Evolutionary conservation across 2,329 filamentous ascomycete species (phyloP).

Genomic region (Cercospora sp.): DNA sequence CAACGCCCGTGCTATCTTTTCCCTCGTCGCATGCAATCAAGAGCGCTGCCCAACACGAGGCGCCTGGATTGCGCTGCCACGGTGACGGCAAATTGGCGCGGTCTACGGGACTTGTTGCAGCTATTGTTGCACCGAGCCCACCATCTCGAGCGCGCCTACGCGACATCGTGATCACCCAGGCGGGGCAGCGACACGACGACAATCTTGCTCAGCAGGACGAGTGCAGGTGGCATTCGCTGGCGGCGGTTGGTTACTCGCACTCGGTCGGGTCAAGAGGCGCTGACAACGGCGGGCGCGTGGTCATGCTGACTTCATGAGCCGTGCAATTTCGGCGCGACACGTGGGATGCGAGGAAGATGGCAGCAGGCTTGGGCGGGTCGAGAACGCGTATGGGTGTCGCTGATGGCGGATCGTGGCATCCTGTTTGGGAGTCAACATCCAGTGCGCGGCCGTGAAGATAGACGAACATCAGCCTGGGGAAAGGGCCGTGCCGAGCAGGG

Average conservation of each 20-base stretch:
- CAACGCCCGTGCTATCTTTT: constrained; percentile 1
- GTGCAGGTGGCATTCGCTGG: background rate
- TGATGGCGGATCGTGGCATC: constrained; percentile 9
- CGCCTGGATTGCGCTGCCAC: constrained; percentile 8
- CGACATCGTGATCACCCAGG: constrained; percentile 1
- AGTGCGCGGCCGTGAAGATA: constrained; percentile 3
- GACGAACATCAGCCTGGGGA: background rate
- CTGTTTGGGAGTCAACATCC: constrained; percentile 10
- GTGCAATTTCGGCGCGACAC: background rate
- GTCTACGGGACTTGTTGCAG: background rate
- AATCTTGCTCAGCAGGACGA: background rate
- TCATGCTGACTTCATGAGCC: constrained; percentile 11
- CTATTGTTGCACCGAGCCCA: background rate
- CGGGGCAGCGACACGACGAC: background rate
- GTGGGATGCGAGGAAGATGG: background rate
- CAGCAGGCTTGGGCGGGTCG: background rate
- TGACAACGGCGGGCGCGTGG: background rate
- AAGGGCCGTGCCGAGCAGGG: background rate
- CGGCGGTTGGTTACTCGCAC: background rate
- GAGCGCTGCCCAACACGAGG: background rate
- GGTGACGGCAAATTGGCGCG: constrained; percentile 9
- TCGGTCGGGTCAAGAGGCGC: constrained; percentile 11
- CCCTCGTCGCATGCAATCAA: background rate
- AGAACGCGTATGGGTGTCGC: background rate
- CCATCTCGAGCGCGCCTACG: background rate